These are phyloP conservation scores for Wickerhamomyces rabaulensis DNA, from an alignment of 805 yeast species.

Conservation along the genomic window DNA sequence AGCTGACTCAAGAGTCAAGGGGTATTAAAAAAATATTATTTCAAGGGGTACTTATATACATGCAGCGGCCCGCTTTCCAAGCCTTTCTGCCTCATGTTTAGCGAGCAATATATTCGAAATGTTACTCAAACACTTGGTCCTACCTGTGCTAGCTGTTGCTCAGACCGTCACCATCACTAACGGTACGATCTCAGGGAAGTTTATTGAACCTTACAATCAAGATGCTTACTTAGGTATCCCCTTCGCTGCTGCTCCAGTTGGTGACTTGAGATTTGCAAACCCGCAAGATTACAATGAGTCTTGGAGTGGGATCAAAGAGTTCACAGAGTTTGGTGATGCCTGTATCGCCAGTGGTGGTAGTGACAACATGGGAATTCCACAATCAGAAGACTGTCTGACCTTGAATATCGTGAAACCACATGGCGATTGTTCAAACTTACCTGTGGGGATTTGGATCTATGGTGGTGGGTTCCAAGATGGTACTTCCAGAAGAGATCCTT, in stretches of 20 bases:
- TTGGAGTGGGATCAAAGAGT: conserved; percentile 10
- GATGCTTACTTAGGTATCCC: conserved; percentile 22
- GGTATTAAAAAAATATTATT: too few species aligned
- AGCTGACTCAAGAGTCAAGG: too few species aligned
- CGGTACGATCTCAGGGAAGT: neutral
- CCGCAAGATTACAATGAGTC: conserved; percentile 15
- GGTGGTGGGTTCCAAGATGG: conserved; percentile 32
- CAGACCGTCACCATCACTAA: too few species aligned
- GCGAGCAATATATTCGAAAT: too few species aligned
- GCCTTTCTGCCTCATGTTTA: too few species aligned
- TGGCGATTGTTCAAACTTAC: conserved; percentile 14
- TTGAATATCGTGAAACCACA: conserved; percentile 25
- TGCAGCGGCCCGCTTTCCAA: too few species aligned
- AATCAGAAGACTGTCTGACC: conserved; percentile 27
- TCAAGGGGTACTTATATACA: too few species aligned
- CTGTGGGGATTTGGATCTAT: conserved; percentile 31
- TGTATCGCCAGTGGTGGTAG: conserved; percentile 15
- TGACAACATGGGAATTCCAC: conserved; percentile 7
- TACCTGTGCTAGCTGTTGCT: too few species aligned
- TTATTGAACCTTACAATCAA: conserved; percentile 9
- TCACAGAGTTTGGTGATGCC: conserved; percentile 20
- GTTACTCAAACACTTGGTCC: too few species aligned
- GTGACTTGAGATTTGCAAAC: too few species aligned
- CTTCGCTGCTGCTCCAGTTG: conserved; percentile 26
- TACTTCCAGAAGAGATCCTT: conserved; percentile 14